A percentile compares a stretch with the other conserved stretches of the same genome.
Conservation (phyloP, 805 yeast genomes). For the Lachancea kluyveri region DNA sequence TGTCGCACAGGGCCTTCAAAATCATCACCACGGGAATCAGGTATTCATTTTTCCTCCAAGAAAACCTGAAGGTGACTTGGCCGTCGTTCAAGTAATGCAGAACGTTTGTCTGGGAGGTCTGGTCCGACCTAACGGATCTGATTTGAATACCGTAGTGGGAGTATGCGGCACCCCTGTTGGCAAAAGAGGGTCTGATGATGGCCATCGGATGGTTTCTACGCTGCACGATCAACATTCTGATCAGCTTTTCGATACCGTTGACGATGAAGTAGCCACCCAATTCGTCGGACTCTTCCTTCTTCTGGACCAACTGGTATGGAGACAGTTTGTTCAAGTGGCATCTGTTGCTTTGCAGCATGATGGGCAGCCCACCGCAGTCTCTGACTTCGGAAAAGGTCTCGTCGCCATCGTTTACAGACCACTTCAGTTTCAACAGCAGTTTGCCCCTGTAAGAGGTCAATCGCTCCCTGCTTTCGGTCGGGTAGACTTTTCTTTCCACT, state of each 20-base stretch:
- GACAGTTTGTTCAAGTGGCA: slow-evolving; percentile 84
- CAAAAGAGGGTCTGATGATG: slow-evolving; percentile 87
- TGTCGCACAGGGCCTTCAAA: slow-evolving; percentile 81
- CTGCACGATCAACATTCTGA: slow-evolving; percentile 96
- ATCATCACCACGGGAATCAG: slow-evolving; percentile 90
- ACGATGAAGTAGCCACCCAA: slow-evolving; percentile 94
- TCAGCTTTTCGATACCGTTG: slow-evolving; percentile 93
- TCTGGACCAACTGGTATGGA: slow-evolving; percentile 71
- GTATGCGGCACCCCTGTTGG: slow-evolving; percentile 89
- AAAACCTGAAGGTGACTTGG: slow-evolving; percentile 90
- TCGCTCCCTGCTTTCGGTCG: slow-evolving; percentile 88
- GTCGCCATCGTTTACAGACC: slow-evolving; percentile 86
- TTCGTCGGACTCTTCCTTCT: slow-evolving; percentile 90
- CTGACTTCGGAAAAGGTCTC: slow-evolving; percentile 67
- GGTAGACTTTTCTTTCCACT: slow-evolving; percentile 69
- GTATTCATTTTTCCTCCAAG: slow-evolving; percentile 96
- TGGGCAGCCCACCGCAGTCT: slow-evolving; percentile 87
- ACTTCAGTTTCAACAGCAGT: slow-evolving; percentile 68
- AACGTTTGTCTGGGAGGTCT: slow-evolving; percentile 96
- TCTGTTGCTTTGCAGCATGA: slow-evolving; percentile 86
- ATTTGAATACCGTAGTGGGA: slow-evolving; percentile 89
- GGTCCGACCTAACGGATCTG: slow-evolving; percentile 92
- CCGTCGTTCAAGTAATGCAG: slow-evolving; percentile 93
- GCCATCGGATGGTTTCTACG: slow-evolving; percentile 99
- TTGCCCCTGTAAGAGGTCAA: slow-evolving; percentile 76